Conservation (phyloP, 805 yeast genomes). For the Ogataea degrootiae region DNA sequence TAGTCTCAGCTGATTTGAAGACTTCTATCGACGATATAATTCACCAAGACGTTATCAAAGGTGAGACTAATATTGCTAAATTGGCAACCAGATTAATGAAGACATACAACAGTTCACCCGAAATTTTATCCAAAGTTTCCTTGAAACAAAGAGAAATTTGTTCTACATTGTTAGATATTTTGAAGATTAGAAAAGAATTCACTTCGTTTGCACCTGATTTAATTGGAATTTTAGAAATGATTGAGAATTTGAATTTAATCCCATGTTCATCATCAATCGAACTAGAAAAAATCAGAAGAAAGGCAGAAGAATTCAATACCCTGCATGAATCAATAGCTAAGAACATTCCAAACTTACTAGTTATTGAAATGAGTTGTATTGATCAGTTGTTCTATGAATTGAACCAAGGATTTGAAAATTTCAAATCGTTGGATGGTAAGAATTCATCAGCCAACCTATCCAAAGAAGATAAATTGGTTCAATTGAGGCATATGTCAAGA, state of each 20-base stretch:
- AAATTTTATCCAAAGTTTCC: constrained; percentile 52
- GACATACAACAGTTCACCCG: constrained; percentile 49
- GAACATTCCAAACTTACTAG: constrained; percentile 73
- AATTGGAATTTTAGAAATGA: constrained; percentile 34
- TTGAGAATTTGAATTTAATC: constrained; percentile 59
- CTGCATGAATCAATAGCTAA: constrained; percentile 69
- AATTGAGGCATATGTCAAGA: constrained; percentile 61
- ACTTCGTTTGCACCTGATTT: constrained; percentile 57
- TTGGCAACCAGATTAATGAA: constrained; percentile 42
- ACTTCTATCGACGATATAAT: constrained; percentile 18
- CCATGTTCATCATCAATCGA: constrained; percentile 52
- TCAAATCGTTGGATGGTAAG: constrained; percentile 2
- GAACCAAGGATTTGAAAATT: constrained; percentile 30
- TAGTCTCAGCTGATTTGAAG: constrained; percentile 56
- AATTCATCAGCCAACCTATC: constrained; percentile 30
- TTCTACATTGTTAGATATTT: constrained; percentile 56
- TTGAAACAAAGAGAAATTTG: constrained; percentile 60
- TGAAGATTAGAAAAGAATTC: constrained; percentile 54
- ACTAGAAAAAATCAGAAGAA: constrained; percentile 57
- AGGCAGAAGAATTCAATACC: constrained; percentile 56
- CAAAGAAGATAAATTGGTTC: constrained; percentile 49
- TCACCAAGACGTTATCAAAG: constrained; percentile 23
- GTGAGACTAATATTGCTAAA: constrained; percentile 44
- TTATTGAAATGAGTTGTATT: constrained; percentile 77
- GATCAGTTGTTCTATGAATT: constrained; percentile 50